Percentiles rank a stretch among this genome's conserved stretches.
phyloP scores from a whole-genome alignment of 768 basidiomycete species.

The Mycena chlorophos region DNA sequence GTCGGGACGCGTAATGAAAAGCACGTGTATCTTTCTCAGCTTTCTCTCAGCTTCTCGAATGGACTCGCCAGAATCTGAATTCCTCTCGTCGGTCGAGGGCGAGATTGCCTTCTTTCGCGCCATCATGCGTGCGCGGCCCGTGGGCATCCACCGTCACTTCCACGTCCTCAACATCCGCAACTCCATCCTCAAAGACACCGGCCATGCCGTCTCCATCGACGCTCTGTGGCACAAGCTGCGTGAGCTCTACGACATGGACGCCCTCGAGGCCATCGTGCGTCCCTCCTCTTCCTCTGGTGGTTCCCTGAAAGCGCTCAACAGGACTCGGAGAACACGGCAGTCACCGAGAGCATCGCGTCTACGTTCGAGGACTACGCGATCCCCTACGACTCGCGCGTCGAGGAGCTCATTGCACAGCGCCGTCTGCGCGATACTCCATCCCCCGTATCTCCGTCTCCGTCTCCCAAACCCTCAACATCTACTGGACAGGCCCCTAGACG shows the following conservation, averaged over 20 bases:
- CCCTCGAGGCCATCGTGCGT: slow-evolving; percentile 69
- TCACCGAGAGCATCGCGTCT: slow-evolving; percentile 61
- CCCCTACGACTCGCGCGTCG: slow-evolving; percentile 60
- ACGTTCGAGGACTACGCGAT: slow-evolving; percentile 65
- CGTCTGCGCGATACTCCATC: slow-evolving; percentile 67
- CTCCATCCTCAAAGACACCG: slow-evolving; percentile 71
- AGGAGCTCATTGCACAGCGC: slow-evolving; percentile 59
- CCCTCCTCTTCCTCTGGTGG: slow-evolving; percentile 13
- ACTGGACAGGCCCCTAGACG: slow-evolving; percentile 25
- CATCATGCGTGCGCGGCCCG: slow-evolving; percentile 76
- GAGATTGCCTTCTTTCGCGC: slow-evolving; percentile 86
- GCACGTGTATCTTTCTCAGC: not conserved
- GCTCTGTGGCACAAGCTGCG: slow-evolving; percentile 76
- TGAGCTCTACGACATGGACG: slow-evolving; percentile 72
- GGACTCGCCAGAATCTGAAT: slow-evolving; percentile 31
- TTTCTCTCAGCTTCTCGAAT: slow-evolving; percentile 9
- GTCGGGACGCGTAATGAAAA: not conserved
- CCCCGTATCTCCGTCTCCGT: slow-evolving; percentile 57
- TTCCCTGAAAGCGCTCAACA: slow-evolving; percentile 24
- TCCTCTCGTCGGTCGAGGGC: slow-evolving; percentile 74
- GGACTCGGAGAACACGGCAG: slow-evolving; percentile 42
- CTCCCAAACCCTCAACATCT: slow-evolving; percentile 35
- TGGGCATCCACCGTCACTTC: slow-evolving; percentile 83
- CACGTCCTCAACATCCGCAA: slow-evolving; percentile 75
- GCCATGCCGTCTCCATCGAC: slow-evolving; percentile 55